Base-by-base conservation (phyloP, 768 basidiomycete species). In the Termitomyces sp. region DNA sequence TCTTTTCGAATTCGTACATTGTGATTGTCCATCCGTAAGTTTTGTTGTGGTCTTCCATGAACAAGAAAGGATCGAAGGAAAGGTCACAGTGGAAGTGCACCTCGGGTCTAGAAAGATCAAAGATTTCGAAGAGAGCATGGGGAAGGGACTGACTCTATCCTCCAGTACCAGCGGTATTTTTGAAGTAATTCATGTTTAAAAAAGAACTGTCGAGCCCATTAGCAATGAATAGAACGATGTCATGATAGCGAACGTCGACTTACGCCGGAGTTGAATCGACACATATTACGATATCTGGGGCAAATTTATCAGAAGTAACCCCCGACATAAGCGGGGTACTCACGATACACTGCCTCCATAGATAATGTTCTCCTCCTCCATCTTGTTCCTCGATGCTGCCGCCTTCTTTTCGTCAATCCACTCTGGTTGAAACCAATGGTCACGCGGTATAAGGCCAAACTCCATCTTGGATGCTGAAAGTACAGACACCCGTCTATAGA, bases 81-180 rank as follows among this genome's bases (percentile, higher is more conserved):
- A 88, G 67, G 60, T 92, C 84, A 66, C 91, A 94, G 70, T 82
- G 85, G 72, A 84, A 89, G 62, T 87, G 81, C 52, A 92, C 82
- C 50, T 82, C 78, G 0, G 90, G 91, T 60, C 85, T 87, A 51
- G 39, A 40, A 67, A 60, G 66, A 67, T 64, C 0, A 66, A 62
- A 25, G 70, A 5, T 43, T 58, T 71, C 70, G 73, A 19, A 19
- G 35, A 14, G 34, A 27, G n/a, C 17, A 32, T 60, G 17, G 9
- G 7, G 45, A 19, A 32, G 21, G 19, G 34, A 57, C 66, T 45
- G 78, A 81, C 72, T 74, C 73, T 49, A 74, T 68, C 27, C 74
- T 75, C 89, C 89, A 92, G 68, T 93, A 91, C 72, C 85, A 93
- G 32, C 85, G 80, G 69, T 85, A 91, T 37, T 80, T 72, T 60